Evolutionary conservation across 345 rosid genomes (phyloP).

Genomic region (Odontarrhena argentea): DNA sequence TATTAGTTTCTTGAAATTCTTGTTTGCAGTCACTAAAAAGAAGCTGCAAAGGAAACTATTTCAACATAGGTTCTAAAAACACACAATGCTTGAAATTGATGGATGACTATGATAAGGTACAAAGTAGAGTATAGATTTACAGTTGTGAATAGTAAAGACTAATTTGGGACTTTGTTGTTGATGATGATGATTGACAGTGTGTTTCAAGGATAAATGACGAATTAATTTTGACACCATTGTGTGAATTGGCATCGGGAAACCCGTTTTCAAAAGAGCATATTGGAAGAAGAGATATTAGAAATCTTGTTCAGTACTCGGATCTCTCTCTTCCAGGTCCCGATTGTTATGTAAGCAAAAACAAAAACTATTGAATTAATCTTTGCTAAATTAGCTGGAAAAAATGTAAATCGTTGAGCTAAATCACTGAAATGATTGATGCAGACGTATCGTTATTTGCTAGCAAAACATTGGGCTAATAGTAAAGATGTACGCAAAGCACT

Average conservation of each 20-base stretch:
- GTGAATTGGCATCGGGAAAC: constrained; percentile 25
- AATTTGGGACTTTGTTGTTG: background rate
- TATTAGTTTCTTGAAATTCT: background rate
- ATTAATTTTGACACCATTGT: constrained; percentile 2
- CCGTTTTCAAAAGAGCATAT: background rate
- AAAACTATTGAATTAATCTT: background rate
- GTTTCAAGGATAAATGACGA: constrained; percentile 25
- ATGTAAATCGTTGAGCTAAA: background rate
- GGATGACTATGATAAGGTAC: no score
- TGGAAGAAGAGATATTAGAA: constrained; percentile 10
- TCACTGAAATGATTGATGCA: background rate
- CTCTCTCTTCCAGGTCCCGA: constrained; percentile 28
- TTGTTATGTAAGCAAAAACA: constrained; percentile 27
- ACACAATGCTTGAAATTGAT: no score
- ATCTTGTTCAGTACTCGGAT: constrained; percentile 17
- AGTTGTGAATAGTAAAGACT: background rate
- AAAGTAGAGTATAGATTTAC: background rate
- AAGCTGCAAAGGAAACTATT: no score
- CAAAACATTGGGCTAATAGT: constrained; percentile 30
- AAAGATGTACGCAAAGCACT: constrained; percentile 32
- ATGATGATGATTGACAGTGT: constrained; percentile 24
- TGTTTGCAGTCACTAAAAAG: background rate
- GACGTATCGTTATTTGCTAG: constrained; percentile 28
- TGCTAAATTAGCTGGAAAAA: background rate
- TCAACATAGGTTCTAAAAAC: no score